Evolutionary conservation across 345 rosid genomes (phyloP).

Genomic region (Melaleuca quinquenervia): DNA sequence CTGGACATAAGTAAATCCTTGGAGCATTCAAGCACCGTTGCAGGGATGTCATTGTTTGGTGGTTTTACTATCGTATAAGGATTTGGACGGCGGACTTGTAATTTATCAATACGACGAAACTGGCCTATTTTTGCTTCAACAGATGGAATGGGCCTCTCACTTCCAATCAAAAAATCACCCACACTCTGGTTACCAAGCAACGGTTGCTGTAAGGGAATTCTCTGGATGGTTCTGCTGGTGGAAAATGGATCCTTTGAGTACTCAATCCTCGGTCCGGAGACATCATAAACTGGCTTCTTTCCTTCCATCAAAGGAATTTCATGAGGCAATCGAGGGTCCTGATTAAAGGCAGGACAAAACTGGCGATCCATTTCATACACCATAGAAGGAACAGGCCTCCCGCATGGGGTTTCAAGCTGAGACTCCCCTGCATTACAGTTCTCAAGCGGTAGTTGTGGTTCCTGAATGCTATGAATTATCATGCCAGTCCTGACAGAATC

Average conservation of each 20-base stretch:
- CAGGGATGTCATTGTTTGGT: not conserved
- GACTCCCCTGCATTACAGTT: not conserved
- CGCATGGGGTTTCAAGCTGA: not conserved
- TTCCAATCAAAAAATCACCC: not conserved
- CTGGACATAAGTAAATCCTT: conserved; percentile 1
- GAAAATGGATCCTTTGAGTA: not conserved
- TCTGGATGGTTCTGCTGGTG: not conserved
- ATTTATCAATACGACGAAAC: not conserved
- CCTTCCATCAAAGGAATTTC: not conserved
- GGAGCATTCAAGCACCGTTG: not conserved
- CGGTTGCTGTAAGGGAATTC: not conserved
- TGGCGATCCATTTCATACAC: not conserved
- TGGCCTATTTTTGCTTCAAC: not conserved
- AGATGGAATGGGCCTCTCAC: not conserved
- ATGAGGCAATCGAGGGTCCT: not conserved
- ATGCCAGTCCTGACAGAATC: conserved; percentile 5
- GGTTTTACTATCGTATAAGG: not conserved
- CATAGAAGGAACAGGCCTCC: not conserved
- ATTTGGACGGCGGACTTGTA: not conserved
- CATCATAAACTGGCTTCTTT: not conserved
- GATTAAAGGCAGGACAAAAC: not conserved
- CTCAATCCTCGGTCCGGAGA: not conserved
- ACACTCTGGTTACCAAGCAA: not conserved
- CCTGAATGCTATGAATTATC: not conserved
- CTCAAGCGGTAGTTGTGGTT: not conserved